Evolutionary conservation across 805 yeast species (phyloP).

Genomic region (Monosporozyma servazzii): DNA sequence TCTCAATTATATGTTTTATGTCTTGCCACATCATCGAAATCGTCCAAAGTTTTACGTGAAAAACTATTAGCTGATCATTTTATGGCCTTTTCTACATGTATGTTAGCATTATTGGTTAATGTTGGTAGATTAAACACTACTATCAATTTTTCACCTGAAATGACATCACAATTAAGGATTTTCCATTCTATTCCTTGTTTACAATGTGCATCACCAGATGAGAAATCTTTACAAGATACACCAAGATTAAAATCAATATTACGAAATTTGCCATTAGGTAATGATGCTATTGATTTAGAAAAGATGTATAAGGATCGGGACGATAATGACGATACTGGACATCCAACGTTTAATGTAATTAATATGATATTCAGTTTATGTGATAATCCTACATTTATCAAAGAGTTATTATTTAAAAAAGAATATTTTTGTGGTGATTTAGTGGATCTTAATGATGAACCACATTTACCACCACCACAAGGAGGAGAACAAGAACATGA

Average conservation of each 20-base stretch:
- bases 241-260: conserved; percentile 85
- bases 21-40: conserved; percentile 71
- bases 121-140: conserved; percentile 94
- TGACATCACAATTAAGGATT: conserved; percentile 88
- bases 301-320: conserved; percentile 57
- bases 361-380: conserved; percentile 68
- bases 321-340: conserved; percentile 31
- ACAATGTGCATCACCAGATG: conserved; percentile 42
- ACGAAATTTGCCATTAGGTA: conserved; percentile 37
- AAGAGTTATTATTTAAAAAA: not conserved
- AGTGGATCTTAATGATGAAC: not conserved
- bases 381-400: conserved; percentile 31
- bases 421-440: not conserved
- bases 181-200: conserved; percentile 89
- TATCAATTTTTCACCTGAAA: conserved; percentile 86
- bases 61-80: conserved; percentile 55
- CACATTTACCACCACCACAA: not conserved
- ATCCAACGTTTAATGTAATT: conserved; percentile 44
- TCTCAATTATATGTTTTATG: conserved; percentile 77
- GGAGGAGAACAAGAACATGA: conserved; percentile 17
- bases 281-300: conserved; percentile 33
- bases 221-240: conserved; percentile 85
- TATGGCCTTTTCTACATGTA: conserved; percentile 60
- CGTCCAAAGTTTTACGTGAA: conserved; percentile 75
- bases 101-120: conserved; percentile 80